Conservation (phyloP, 2,329 filamentous ascomycete genomes). For the Fusarium subglutinans region DNA sequence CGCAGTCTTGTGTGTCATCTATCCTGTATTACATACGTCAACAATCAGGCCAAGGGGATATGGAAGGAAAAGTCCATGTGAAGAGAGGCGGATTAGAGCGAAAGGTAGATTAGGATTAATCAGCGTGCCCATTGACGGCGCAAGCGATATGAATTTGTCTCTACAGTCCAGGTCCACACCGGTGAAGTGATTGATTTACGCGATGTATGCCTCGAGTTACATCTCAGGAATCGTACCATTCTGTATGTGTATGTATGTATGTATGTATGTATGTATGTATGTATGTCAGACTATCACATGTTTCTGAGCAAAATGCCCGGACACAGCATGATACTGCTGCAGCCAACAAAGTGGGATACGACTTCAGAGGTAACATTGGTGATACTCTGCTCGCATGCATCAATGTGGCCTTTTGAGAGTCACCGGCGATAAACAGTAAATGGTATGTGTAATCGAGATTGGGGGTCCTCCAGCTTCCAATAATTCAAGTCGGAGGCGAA, state of each 20-base stretch:
- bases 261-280: neutral
- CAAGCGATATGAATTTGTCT: constrained; percentile 1
- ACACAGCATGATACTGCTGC: neutral
- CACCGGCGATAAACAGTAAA: neutral
- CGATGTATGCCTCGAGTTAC: neutral
- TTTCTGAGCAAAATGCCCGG: neutral
- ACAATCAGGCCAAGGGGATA: constrained; percentile 14
- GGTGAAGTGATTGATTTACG: neutral
- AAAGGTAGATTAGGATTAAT: constrained; percentile 34
- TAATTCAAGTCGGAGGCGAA: neutral
- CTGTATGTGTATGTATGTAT: neutral
- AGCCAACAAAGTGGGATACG: neutral
- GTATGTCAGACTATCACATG: neutral
- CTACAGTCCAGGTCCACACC: neutral
- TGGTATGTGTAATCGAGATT: neutral
- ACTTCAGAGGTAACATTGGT: neutral
- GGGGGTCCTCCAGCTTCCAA: neutral
- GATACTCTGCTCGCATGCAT: neutral
- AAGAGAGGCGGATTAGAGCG: neutral
- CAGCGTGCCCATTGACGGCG: constrained; percentile 13
- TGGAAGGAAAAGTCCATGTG: constrained; percentile 23
- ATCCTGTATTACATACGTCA: constrained; percentile 37
- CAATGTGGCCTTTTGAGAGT: neutral
- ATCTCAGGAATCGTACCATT: neutral
- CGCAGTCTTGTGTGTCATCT: constrained; percentile 26